phyloP scores from a whole-genome alignment of 73 alveolate genomes.

The Tetrahymena thermophila region DNA sequence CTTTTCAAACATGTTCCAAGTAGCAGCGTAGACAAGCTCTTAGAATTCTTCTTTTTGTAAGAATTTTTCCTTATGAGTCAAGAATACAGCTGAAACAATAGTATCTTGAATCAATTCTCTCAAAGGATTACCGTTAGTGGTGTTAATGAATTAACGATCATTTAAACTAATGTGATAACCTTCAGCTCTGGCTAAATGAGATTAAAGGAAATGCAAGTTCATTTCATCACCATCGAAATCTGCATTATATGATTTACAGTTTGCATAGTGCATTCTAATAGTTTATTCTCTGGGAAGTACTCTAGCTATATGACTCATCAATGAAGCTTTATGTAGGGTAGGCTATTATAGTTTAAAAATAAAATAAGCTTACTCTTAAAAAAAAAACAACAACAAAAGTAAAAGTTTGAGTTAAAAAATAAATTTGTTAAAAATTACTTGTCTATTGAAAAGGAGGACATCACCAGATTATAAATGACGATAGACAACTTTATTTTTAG shows the following conservation, averaged over 20 bases:
- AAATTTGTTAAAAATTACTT: conserved; percentile 4
- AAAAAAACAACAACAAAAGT: no score
- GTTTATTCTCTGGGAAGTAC: conserved; percentile 94
- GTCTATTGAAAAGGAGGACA: conserved; percentile 90
- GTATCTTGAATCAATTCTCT: conserved; percentile 98
- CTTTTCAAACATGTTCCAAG: conserved; percentile 71
- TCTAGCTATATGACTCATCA: conserved; percentile 66
- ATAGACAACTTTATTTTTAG: conserved; percentile 75
- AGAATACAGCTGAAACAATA: conserved; percentile 86
- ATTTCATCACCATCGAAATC: conserved; percentile 99
- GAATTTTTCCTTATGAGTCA: conserved; percentile 93
- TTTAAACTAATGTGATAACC: conserved; percentile 82
- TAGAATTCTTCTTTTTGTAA: conserved; percentile 77
- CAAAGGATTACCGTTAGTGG: conserved; percentile 98
- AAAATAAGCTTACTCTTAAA: background rate
- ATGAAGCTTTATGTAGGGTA: conserved; percentile 96
- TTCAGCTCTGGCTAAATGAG: conserved; percentile 79
- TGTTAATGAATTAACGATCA: conserved; percentile 90
- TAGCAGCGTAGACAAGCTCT: conserved; percentile 84
- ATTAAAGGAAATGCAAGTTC: conserved; percentile 97
- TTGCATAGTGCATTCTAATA: conserved; percentile 98
- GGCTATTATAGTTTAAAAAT: conserved; percentile 49
- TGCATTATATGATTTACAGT: conserved; percentile 99
- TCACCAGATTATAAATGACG: conserved; percentile 95
- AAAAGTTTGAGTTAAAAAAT: background rate